Evolutionary conservation across 345 rosid genomes (phyloP).

Genomic region (Ricinus communis): DNA sequence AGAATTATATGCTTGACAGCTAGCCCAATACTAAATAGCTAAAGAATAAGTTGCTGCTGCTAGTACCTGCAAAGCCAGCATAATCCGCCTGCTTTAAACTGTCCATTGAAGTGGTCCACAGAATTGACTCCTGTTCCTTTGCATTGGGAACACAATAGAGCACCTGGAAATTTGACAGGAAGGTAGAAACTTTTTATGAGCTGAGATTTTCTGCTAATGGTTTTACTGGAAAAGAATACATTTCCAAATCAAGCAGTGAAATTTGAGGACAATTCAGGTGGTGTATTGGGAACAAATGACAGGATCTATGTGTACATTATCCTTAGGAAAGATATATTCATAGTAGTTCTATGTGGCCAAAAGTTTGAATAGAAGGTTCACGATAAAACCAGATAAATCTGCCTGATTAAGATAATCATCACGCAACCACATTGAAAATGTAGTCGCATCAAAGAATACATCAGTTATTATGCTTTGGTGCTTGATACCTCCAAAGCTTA

Average conservation of each 20-base stretch:
- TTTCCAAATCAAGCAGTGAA: background rate
- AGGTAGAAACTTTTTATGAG: background rate
- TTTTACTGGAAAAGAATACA: background rate
- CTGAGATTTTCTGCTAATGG: background rate
- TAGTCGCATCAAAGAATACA: conserved; percentile 1
- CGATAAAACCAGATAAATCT: background rate
- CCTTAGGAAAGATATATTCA: background rate
- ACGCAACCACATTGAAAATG: background rate
- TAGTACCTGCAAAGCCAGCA: conserved; percentile 95
- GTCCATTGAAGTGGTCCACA: conserved; percentile 90
- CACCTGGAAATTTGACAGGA: conserved; percentile 44
- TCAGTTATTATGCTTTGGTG: background rate
- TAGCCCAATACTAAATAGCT: background rate
- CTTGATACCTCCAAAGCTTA: background rate
- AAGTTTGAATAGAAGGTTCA: background rate
- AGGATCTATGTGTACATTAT: background rate
- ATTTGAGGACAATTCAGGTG: background rate
- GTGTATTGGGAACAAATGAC: background rate
- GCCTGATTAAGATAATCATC: background rate
- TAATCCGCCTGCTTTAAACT: conserved; percentile 81
- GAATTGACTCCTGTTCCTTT: conserved; percentile 82
- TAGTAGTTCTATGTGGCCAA: background rate
- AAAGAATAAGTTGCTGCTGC: background rate
- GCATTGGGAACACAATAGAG: conserved; percentile 63
- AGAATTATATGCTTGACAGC: background rate